Conservation (phyloP, 306 rosid species). For the Urtica urens region DNA sequence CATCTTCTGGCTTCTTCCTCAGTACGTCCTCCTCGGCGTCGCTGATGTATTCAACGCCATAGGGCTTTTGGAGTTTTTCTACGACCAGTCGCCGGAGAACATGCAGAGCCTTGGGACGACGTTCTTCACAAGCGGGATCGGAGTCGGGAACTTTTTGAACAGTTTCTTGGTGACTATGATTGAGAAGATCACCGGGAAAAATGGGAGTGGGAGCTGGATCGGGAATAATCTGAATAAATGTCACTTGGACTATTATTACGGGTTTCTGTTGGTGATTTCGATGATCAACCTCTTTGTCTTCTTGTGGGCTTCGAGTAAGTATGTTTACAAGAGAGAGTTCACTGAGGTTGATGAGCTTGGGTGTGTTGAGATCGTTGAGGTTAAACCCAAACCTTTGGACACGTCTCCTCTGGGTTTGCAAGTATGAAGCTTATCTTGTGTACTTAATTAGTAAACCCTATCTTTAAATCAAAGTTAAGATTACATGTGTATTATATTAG, state of each 20-base stretch:
- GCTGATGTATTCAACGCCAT: conserved; percentile 49
- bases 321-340: conserved; percentile 39
- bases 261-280: conserved; percentile 44
- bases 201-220: conserved; percentile 47
- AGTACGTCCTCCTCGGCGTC: conserved; percentile 44
- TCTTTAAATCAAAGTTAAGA: not conserved
- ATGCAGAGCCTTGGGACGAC: conserved; percentile 74
- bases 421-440: conserved; percentile 18
- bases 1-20: conserved; percentile 71
- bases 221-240: conserved; percentile 50
- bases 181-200: conserved; percentile 33
- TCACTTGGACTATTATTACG: conserved; percentile 63
- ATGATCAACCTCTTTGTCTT: conserved; percentile 31
- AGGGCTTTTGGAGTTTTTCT: conserved; percentile 66
- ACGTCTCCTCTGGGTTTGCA: conserved; percentile 31
- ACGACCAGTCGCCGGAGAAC: conserved; percentile 72
- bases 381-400: conserved; percentile 17
- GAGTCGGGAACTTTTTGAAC: conserved; percentile 54
- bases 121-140: conserved; percentile 57
- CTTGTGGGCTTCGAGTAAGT: conserved; percentile 37
- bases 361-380: conserved; percentile 19
- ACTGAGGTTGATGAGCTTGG: conserved; percentile 16
- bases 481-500: too few relatives aligned
- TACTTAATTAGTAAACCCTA: not conserved
- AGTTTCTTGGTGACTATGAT: conserved; percentile 46